Evolutionary conservation across 768 basidiomycete species (phyloP), one percentile per base, ranked within the genome.

Genomic region (Calocybe indica): DNA sequence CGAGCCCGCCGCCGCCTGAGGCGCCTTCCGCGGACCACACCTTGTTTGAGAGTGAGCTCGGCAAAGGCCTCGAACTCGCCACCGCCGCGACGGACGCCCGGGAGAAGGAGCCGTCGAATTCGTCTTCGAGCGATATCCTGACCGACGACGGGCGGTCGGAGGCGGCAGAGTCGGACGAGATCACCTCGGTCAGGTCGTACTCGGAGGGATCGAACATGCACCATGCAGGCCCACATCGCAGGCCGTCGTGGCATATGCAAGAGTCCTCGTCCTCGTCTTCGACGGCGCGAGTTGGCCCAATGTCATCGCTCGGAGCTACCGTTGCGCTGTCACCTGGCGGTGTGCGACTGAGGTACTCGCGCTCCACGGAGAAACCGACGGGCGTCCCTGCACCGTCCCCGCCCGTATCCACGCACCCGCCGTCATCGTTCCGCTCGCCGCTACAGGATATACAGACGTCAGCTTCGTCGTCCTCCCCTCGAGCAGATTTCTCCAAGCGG

Each of bases 1-100:
- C 88, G 2, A 89, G 86, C 54, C 88, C 88, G 7, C 88, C 89
- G 22, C 86, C 88, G 3, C 79, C 82, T 1, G 85, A 85, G 55
- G 89, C 88, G 1, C 72, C 88, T 0, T 71, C 77, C 7, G 75
- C 74, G 15, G 85, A 79, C 54, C 86, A 79, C 40, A 73, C 75
- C 2, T 65, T 80, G 13, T 91, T 87, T 55, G 83, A 88, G 59
- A 76, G 72, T 49, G 73, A 82, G 43, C 72, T 91, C 9, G 88
- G 79, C 14, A 72, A 76, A 43, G 73, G 84, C 0, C 65, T 91
- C 13, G 79, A 78, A 38, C 65, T 89, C 8, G 88, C 86, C 9
- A 90, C 88, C 1, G 70, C 78, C 13, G 73, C 83, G 2, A 76
- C 74, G 1, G 75, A 72, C 5, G 79, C 81, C 3, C 71, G 85